These are phyloP conservation scores for Oleoguttula mirabilis DNA, from an alignment of 495 filamentous ascomycete species.

Conservation along the genomic window DNA sequence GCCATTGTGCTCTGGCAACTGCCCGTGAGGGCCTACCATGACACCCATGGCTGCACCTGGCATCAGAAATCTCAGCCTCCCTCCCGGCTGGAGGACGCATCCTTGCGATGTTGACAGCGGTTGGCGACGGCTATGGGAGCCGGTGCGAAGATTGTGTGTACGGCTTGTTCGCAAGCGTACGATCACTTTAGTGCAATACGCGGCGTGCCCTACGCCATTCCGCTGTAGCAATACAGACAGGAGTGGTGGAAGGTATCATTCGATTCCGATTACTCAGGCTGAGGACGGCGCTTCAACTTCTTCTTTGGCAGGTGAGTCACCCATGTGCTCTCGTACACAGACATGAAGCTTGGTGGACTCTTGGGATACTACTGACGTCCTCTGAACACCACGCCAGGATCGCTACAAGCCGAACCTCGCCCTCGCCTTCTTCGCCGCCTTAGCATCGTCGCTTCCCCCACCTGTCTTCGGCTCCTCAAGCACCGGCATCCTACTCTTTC, in stretches of 20 bases:
- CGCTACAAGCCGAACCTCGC: background rate
- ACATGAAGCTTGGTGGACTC: too few relatives aligned
- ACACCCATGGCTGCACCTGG: conserved; percentile 81
- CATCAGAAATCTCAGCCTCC: conserved; percentile 91
- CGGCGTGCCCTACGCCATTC: conserved; percentile 56
- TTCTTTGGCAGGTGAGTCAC: too few relatives aligned
- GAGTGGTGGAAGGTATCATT: conserved; percentile 55
- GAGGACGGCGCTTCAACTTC: too few relatives aligned
- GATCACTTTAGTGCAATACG: conserved; percentile 99
- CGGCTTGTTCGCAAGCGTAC: conserved; percentile 24
- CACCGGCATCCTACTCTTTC: too few relatives aligned
- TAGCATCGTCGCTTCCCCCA: too few relatives aligned
- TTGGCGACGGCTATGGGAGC: conserved; percentile 36
- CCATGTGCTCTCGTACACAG: too few relatives aligned
- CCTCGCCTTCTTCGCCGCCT: background rate
- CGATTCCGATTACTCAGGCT: conserved; percentile 97
- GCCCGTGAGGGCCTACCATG: conserved; percentile 90
- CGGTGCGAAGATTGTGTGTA: conserved; percentile 37
- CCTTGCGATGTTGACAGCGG: too few relatives aligned
- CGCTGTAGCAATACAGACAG: conserved; percentile 28
- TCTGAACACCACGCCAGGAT: background rate
- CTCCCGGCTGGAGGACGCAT: conserved; percentile 32
- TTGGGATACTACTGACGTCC: conserved; percentile 28
- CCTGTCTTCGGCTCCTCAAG: too few relatives aligned
- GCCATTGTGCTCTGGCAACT: conserved; percentile 38